Conservation (phyloP, 176 grass and related monocot genomes). For the Microstegium vimineum region DNA sequence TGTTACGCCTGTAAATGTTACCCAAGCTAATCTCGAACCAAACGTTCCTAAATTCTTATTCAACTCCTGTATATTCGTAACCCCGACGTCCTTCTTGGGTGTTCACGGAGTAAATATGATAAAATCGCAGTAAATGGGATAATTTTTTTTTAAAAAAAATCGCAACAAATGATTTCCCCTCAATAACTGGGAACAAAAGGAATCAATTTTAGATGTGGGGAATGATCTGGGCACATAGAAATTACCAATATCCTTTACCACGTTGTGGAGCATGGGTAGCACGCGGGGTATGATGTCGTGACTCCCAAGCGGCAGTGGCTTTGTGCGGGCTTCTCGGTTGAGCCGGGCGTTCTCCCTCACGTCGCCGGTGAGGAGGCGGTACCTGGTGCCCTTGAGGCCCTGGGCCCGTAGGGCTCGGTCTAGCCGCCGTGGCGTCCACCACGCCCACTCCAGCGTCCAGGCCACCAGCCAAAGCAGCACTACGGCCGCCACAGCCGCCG, state of each 20-base stretch:
- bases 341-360: conserved; percentile 12
- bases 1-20: neutral
- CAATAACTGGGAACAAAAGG: neutral
- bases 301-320: conserved; percentile 33
- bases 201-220: neutral
- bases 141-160: neutral
- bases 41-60: neutral
- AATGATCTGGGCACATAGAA: neutral
- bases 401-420: conserved; percentile 20
- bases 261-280: conserved; percentile 4
- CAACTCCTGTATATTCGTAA: neutral
- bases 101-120: neutral
- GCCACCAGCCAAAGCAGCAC: conserved; percentile 30
- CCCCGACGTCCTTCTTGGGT: neutral
- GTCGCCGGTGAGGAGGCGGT: conserved; percentile 42
- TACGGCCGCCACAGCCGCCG: conserved; percentile 10
- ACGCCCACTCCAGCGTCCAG: conserved; percentile 34
- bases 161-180: neutral
- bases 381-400: conserved; percentile 39
- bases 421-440: conserved; percentile 45
- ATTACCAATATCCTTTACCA: conserved; percentile 32
- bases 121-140: neutral
- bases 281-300: conserved; percentile 40
- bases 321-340: conserved; percentile 25
- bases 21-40: conserved; percentile 6